Evolutionary conservation across 2,329 filamentous ascomycete species (phyloP).

Genomic region (Iodosphaeria phyllophila): DNA sequence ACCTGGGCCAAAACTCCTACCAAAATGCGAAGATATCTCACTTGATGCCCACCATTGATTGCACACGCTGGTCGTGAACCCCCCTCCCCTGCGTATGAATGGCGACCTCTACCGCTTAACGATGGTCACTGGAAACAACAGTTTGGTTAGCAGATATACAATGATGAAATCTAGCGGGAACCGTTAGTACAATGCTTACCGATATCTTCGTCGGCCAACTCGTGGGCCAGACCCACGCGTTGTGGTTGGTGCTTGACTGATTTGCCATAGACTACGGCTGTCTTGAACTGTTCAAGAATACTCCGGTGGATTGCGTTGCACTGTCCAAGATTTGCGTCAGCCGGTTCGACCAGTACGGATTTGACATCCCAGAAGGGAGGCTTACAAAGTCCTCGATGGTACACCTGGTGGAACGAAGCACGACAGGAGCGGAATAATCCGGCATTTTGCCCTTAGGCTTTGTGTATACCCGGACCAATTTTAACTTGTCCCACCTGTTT

Average conservation of each 20-base stretch:
- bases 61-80: too few species aligned
- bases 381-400: conserved; percentile 24
- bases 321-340: background rate
- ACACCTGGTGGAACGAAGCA: conserved; percentile 62
- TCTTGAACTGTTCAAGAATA: conserved; percentile 89
- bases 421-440: conserved; percentile 82
- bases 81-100: too few species aligned
- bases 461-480: conserved; percentile 82
- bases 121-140: background rate
- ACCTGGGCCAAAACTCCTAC: too few species aligned
- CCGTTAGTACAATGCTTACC: conserved; percentile 35
- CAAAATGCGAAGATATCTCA: too few species aligned
- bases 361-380: background rate
- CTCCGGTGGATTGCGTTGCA: conserved; percentile 95
- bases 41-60: too few species aligned
- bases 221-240: conserved; percentile 76
- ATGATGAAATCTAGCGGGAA: conserved; percentile 3
- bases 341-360: too few species aligned
- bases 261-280: conserved; percentile 88
- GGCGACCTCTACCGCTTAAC: too few species aligned
- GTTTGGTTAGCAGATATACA: conserved; percentile 9
- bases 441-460: conserved; percentile 93
- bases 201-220: conserved; percentile 93
- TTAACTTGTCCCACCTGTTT: conserved; percentile 74
- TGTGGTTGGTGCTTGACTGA: conserved; percentile 98